Evolutionary conservation across 1,139 yeast genomes (phyloP).

Genomic region (Taphrina wiesneri): DNA sequence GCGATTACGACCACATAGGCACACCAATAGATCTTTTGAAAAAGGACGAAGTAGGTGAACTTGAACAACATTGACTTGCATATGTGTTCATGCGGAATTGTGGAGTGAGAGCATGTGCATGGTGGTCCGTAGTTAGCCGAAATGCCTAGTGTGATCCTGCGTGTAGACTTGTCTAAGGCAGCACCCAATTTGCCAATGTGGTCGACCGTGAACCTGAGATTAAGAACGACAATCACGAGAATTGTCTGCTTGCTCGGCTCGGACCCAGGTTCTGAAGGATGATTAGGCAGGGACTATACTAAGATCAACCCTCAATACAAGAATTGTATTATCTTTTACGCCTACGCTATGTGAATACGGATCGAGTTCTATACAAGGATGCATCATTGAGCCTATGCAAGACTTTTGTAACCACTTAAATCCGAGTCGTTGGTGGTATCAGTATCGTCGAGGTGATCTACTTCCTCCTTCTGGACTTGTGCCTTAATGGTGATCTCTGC

Average conservation of each 20-base stretch:
- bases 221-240: too few relatives aligned
- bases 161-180: background rate
- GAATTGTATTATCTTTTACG: background rate
- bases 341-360: background rate
- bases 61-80: background rate
- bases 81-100: background rate
- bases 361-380: too few relatives aligned
- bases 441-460: background rate
- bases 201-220: too few relatives aligned
- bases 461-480: background rate
- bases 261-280: too few relatives aligned
- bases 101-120: background rate
- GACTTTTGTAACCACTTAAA: constrained; percentile 2
- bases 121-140: background rate
- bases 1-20: background rate
- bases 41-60: too few relatives aligned
- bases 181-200: too few relatives aligned
- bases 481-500: background rate
- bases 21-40: too few relatives aligned
- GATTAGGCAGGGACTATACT: too few relatives aligned
- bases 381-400: background rate
- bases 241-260: too few relatives aligned
- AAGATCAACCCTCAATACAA: too few relatives aligned
- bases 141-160: background rate
- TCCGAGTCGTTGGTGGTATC: background rate